phyloP scores from a whole-genome alignment of 2,329 filamentous ascomycete genomes.

The Pseudocercospora eumusae region DNA sequence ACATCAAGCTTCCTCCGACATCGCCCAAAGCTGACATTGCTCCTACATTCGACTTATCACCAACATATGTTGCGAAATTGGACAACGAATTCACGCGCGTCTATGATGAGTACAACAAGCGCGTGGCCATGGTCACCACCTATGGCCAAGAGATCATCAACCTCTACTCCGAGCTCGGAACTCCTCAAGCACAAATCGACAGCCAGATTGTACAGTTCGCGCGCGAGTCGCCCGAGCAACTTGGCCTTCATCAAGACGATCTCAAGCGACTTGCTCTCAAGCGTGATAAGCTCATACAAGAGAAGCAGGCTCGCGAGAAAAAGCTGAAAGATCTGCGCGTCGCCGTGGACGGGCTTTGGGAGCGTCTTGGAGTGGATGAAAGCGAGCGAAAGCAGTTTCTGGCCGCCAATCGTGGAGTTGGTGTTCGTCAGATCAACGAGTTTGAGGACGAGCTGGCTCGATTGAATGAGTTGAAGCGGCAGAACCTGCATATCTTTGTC shows the following conservation, averaged over 20 bases:
- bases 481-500: slow-evolving; percentile 93
- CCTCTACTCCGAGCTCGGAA: slow-evolving; percentile 93
- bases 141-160: slow-evolving; percentile 84
- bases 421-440: slow-evolving; percentile 89
- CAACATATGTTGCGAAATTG: slow-evolving; percentile 79
- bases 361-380: slow-evolving; percentile 80
- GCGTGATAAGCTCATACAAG: slow-evolving; percentile 80
- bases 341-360: slow-evolving; percentile 85
- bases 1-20: slow-evolving; percentile 81
- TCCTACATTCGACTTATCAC: slow-evolving; percentile 87
- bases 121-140: slow-evolving; percentile 72
- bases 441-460: slow-evolving; percentile 87
- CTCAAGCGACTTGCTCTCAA: slow-evolving; percentile 69
- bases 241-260: slow-evolving; percentile 88
- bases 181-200: slow-evolving; percentile 90
- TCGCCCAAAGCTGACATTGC: slow-evolving; percentile 73
- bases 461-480: slow-evolving; percentile 87
- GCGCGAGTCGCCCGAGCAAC: slow-evolving; percentile 86
- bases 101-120: slow-evolving; percentile 92
- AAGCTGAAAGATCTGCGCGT: slow-evolving; percentile 72
- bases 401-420: slow-evolving; percentile 84
- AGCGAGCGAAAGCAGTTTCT: slow-evolving; percentile 82
- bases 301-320: slow-evolving; percentile 83
- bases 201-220: slow-evolving; percentile 83
- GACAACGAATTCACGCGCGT: slow-evolving; percentile 91